phyloP scores from a whole-genome alignment of 1,139 yeast species.

The Pichia sp. region DNA sequence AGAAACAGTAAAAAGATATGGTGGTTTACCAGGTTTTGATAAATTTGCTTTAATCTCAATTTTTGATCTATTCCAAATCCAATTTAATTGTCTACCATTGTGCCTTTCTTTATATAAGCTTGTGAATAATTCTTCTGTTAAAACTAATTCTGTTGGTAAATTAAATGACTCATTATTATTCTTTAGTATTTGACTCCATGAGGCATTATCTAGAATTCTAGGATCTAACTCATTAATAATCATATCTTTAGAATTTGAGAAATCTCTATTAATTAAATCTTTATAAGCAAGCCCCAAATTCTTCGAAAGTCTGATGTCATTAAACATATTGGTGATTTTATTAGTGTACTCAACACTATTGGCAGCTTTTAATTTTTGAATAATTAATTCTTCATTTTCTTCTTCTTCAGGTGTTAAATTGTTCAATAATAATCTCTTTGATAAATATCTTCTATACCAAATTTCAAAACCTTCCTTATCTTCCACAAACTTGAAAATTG shows the following conservation, averaged over 20 bases:
- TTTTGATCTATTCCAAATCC: constrained; percentile 95
- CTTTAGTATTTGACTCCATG: constrained; percentile 28
- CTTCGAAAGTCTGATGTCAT: constrained; percentile 83
- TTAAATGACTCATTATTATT: constrained; percentile 37
- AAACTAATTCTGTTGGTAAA: constrained; percentile 56
- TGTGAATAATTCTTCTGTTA: constrained; percentile 62
- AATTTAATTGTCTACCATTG: constrained; percentile 80
- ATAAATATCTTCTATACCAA: constrained; percentile 82
- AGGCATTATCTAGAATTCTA: constrained; percentile 26
- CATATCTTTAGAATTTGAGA: constrained; percentile 26
- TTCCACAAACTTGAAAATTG: constrained; percentile 78
- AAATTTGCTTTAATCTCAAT: constrained; percentile 90
- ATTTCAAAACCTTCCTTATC: constrained; percentile 96
- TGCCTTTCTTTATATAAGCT: constrained; percentile 70
- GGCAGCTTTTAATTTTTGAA: constrained; percentile 81
- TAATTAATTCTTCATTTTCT: constrained; percentile 72
- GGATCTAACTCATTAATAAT: constrained; percentile 27
- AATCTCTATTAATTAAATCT: constrained; percentile 37
- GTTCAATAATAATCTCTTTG: constrained; percentile 82
- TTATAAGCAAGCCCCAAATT: constrained; percentile 68
- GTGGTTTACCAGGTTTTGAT: constrained; percentile 76
- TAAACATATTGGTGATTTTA: constrained; percentile 93
- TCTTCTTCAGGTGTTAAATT: constrained; percentile 77
- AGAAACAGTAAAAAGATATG: constrained; percentile 75
- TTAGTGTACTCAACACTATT: constrained; percentile 91